These are phyloP conservation scores for Clarireedia monteithiana DNA, from an alignment of 2,329 filamentous ascomycete genomes.

Conservation along the genomic window DNA sequence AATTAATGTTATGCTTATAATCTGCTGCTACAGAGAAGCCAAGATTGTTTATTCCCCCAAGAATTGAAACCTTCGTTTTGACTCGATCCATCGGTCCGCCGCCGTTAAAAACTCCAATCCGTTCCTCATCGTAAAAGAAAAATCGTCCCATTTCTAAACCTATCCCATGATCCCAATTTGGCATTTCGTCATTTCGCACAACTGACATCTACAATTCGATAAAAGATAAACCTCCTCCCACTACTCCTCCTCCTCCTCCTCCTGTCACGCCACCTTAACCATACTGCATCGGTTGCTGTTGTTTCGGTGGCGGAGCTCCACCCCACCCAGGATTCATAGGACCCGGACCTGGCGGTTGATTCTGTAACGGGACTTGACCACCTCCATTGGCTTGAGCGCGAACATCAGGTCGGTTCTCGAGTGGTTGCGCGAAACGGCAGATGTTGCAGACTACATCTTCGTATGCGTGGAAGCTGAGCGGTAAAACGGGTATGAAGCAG, in stretches of 20 bases:
- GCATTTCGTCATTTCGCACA: too few species aligned
- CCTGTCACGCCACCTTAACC: conserved; percentile 5
- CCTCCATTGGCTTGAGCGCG: conserved; percentile 21
- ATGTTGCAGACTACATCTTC: conserved; percentile 66
- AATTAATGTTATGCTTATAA: too few species aligned
- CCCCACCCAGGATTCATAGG: conserved; percentile 22
- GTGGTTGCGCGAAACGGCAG: conserved; percentile 67
- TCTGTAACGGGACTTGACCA: conserved; percentile 22
- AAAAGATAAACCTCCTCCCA: neutral
- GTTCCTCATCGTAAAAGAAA: too few species aligned
- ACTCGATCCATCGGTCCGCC: too few species aligned
- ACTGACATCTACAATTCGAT: too few species aligned
- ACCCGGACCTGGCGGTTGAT: conserved; percentile 6
- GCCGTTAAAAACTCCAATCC: too few species aligned
- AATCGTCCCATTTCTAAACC: too few species aligned
- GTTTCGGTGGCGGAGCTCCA: conserved; percentile 20
- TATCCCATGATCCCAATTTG: too few species aligned
- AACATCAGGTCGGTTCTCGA: conserved; percentile 36
- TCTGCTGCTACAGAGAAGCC: too few species aligned
- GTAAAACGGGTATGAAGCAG: conserved; percentile 68
- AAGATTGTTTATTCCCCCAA: too few species aligned
- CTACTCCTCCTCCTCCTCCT: neutral
- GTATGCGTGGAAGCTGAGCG: conserved; percentile 59
- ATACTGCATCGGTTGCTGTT: conserved; percentile 27
- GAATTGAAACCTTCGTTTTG: too few species aligned